phyloP scores from a whole-genome alignment of 306 rosid genomes.

The Begonia masoniana region DNA sequence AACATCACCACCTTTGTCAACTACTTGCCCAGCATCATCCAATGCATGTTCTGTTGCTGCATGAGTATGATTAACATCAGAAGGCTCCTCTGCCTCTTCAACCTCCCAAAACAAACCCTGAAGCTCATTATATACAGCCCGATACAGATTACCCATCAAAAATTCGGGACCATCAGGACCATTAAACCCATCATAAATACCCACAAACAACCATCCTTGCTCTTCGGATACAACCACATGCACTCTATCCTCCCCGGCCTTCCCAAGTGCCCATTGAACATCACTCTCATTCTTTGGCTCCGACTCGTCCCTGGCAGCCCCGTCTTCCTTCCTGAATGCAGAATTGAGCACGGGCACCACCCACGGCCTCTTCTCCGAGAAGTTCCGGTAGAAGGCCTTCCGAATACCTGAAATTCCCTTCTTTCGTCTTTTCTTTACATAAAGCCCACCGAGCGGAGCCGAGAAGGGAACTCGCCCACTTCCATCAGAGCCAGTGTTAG shows the following conservation, averaged over 20 bases:
- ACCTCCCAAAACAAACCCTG: constrained; percentile 81
- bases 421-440: constrained; percentile 44
- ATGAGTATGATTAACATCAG: constrained; percentile 10
- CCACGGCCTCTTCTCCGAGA: constrained; percentile 82
- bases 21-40: neutral
- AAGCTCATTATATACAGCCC: constrained; percentile 68
- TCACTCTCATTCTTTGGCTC: constrained; percentile 33
- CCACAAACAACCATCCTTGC: constrained; percentile 85
- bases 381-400: constrained; percentile 53
- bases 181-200: constrained; percentile 81
- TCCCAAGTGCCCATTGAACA: constrained; percentile 89
- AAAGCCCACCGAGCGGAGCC: constrained; percentile 67
- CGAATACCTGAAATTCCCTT: constrained; percentile 61
- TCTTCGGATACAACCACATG: constrained; percentile 87
- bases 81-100: constrained; percentile 27
- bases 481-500: constrained; percentile 15
- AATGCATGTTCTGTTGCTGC: constrained; percentile 19
- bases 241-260: constrained; percentile 92
- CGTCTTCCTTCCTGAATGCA: constrained; percentile 51
- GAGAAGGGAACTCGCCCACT: constrained; percentile 49
- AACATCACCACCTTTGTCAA: constrained; percentile 11
- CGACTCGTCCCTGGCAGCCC: constrained; percentile 24
- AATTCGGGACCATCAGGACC: constrained; percentile 91
- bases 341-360: constrained; percentile 75
- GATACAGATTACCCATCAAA: constrained; percentile 73